phyloP scores from a whole-genome alignment of 805 yeast species.

The Spathaspora sp. region DNA sequence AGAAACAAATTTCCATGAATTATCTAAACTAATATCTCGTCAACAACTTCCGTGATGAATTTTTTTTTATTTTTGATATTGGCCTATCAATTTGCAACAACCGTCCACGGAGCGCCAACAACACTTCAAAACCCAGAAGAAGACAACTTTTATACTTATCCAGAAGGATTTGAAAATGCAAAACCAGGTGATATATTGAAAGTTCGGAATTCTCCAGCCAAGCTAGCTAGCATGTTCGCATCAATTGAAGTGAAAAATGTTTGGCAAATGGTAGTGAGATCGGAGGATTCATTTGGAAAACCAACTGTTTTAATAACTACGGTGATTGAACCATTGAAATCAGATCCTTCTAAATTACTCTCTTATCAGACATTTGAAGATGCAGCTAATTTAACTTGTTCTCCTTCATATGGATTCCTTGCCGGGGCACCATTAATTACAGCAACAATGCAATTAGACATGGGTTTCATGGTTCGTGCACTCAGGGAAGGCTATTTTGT shows the following conservation, averaged over 20 bases:
- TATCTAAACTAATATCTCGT: not conserved
- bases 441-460: conserved; percentile 13
- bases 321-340: conserved; percentile 26
- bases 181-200: conserved; percentile 21
- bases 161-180: conserved; percentile 16
- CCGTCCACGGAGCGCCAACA: not conserved
- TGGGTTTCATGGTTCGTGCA: conserved; percentile 15
- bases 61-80: too few relatives aligned
- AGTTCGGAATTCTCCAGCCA: conserved; percentile 15
- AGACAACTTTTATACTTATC: conserved; percentile 23
- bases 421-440: conserved; percentile 11
- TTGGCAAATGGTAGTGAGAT: conserved; percentile 21
- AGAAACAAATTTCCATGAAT: not conserved
- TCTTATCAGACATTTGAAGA: conserved; percentile 29
- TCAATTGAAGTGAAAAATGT: conserved; percentile 17
- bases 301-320: conserved; percentile 25
- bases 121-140: conserved; percentile 1
- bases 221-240: conserved; percentile 11
- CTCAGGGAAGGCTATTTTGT: conserved; percentile 30
- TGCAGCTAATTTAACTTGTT: conserved; percentile 21
- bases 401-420: conserved; percentile 22
- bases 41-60: not conserved
- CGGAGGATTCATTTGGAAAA: conserved; percentile 21
- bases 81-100: not conserved
- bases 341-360: conserved; percentile 21